Evolutionary conservation across 192 early-diverging fungal genomes (phyloP), one percentile per base, ranked within the genome.

Genomic region (Entomortierella beljakovae): DNA sequence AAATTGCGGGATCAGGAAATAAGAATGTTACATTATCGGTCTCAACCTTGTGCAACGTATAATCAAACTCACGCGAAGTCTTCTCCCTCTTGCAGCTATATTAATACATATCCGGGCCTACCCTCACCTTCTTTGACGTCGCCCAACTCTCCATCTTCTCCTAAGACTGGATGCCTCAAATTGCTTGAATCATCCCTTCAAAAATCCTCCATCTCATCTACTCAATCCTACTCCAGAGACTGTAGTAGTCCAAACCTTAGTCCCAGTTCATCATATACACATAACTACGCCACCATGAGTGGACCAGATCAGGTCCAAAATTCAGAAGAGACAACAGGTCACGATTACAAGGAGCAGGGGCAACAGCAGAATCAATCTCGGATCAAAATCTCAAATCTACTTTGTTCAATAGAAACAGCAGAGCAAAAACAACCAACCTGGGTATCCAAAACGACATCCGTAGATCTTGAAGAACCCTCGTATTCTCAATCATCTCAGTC

Each of bases 361-460:
- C 35, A 37, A 23, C 60, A 61, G 23, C 60, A 56, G 1, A 50
- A 42, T 38, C 26, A 71, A 8, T 61, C 72, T 0, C 73, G 73
- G 5, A 67, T 76, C 3, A 37, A 26, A 28, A 68, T 76, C 18
- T 29, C 73, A 5, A 57, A 61, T 53, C 54, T 76, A 18, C 73
- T 76, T n/a, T 76, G 73, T 23, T 52, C 73, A 33, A 55, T 64
- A 16, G 61, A 72, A 43, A 42, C 63, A 13, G 57, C 55, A 2
- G 50, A 65, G n/a, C 40, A 57, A 3, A 3, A 40, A 23, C 40
- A 60, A 35, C 37, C 70, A 9, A 46, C 70, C 20, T 64, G 55
- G 61, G 61, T 56, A 38, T 63, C 60, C 1, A 37, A 26, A 2
- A 71, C 60, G 16, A 54, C 62, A 3, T 49, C 58, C 22, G 49